Conservation (phyloP, 805 yeast genomes). For the Cyberlindnera mississippiensis region DNA sequence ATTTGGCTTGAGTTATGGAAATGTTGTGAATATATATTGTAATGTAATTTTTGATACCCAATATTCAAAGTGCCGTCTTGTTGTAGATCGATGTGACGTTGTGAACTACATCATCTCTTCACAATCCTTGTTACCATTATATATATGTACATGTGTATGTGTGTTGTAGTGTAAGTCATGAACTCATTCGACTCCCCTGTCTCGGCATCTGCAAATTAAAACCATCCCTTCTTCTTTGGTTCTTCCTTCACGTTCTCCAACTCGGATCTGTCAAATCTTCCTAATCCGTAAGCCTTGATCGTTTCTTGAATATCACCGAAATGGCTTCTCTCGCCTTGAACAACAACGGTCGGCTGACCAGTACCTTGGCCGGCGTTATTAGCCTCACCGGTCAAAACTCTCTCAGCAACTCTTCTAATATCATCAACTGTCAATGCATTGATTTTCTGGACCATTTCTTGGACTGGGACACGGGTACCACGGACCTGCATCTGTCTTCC, state of each 20-base stretch:
- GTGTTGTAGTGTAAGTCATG: not conserved
- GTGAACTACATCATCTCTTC: too few relatives aligned
- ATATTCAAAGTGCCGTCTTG: too few relatives aligned
- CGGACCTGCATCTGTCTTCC: constrained; percentile 92
- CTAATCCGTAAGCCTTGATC: constrained; percentile 64
- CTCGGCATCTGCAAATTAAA: constrained; percentile 11
- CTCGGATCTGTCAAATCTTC: constrained; percentile 10
- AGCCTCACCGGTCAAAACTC: constrained; percentile 67
- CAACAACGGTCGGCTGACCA: constrained; percentile 77
- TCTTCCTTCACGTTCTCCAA: constrained; percentile 2
- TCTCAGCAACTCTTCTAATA: constrained; percentile 66
- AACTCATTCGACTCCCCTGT: not conserved
- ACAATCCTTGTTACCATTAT: not conserved
- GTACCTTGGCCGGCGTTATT: constrained; percentile 43
- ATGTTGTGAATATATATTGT: not conserved
- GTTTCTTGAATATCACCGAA: constrained; percentile 80
- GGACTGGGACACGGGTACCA: constrained; percentile 66
- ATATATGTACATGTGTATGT: not conserved
- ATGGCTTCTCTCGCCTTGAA: constrained; percentile 81
- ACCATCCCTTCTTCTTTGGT: constrained; percentile 26
- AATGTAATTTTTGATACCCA: constrained; percentile 3
- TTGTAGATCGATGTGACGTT: too few relatives aligned
- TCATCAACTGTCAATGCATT: constrained; percentile 65
- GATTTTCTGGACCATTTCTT: constrained; percentile 78
- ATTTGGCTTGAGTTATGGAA: not conserved